Evolutionary conservation across 768 basidiomycete genomes (phyloP).

Genomic region (Baorangia bicolor): DNA sequence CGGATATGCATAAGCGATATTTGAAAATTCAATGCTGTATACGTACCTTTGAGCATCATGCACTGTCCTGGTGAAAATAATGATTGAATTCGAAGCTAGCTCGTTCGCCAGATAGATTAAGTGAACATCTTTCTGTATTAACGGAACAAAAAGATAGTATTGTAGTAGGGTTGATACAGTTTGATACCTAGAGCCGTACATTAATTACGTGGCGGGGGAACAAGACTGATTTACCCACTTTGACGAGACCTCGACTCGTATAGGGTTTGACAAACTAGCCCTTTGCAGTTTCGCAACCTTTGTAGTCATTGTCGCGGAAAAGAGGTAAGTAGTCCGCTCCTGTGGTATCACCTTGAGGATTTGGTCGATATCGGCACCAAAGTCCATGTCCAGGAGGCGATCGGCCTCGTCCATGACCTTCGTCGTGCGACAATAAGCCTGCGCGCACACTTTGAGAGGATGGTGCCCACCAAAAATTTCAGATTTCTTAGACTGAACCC

Average conservation of each 20-base stretch:
- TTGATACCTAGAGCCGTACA: slow-evolving; percentile 68
- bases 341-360: slow-evolving; percentile 94
- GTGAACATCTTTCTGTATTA: slow-evolving; percentile 89
- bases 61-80: slow-evolving; percentile 95
- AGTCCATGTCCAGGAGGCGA: slow-evolving; percentile 93
- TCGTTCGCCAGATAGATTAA: slow-evolving; percentile 87
- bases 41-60: slow-evolving; percentile 81
- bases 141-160: slow-evolving; percentile 92
- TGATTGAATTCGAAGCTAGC: slow-evolving; percentile 88
- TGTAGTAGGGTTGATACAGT: slow-evolving; percentile 95
- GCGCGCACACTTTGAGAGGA: background rate
- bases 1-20: background rate
- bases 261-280: slow-evolving; percentile 91
- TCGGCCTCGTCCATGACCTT: slow-evolving; percentile 99
- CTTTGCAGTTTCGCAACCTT: slow-evolving; percentile 96
- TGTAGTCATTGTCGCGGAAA: slow-evolving; percentile 98
- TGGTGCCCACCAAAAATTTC: slow-evolving; percentile 75
- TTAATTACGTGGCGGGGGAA: background rate
- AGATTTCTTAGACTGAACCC: slow-evolving; percentile 86
- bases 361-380: slow-evolving; percentile 93
- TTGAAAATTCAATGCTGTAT: background rate
- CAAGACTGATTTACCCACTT: slow-evolving; percentile 56
- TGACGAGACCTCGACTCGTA: slow-evolving; percentile 87
- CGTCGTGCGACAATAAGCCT: background rate
- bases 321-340: slow-evolving; percentile 93